Conservation (phyloP, 1,284 basidiomycete genomes). For the Mycosarcoma mackinlayi region DNA sequence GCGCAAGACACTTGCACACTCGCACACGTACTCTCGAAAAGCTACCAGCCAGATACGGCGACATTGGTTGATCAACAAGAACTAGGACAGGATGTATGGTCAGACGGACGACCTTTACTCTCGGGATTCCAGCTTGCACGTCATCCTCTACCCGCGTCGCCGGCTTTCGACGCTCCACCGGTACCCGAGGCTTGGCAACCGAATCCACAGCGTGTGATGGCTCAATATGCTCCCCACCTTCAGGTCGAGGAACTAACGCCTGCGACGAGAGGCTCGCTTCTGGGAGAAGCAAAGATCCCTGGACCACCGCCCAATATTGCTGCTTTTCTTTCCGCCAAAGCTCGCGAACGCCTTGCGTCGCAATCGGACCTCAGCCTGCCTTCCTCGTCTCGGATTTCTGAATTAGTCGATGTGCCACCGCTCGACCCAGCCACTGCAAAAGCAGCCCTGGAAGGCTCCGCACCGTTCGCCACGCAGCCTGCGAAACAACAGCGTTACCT, state of each 20-base stretch:
- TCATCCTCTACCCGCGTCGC: conserved; percentile 77
- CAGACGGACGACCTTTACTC: conserved; percentile 80
- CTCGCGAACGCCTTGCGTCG: conserved; percentile 82
- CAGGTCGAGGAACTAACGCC: conserved; percentile 67
- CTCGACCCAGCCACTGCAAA: conserved; percentile 82
- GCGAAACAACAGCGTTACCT: conserved; percentile 86
- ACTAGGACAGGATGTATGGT: conserved; percentile 73
- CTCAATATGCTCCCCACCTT: conserved; percentile 39
- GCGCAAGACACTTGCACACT: conserved; percentile 6
- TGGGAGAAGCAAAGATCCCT: conserved; percentile 83
- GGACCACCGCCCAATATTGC: conserved; percentile 83
- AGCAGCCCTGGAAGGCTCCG: conserved; percentile 86
- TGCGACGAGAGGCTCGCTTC: conserved; percentile 78
- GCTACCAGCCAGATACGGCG: not conserved
- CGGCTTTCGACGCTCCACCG: conserved; percentile 79
- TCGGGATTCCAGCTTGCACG: conserved; percentile 80
- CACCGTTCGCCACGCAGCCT: conserved; percentile 84
- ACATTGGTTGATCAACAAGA: too few relatives aligned
- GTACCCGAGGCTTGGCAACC: conserved; percentile 84
- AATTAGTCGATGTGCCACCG: conserved; percentile 73
- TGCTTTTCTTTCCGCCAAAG: conserved; percentile 90
- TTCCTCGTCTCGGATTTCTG: conserved; percentile 15
- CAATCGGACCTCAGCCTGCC: conserved; percentile 70
- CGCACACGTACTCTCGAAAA: conserved; percentile 7
- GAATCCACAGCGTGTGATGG: conserved; percentile 82